phyloP scores from a whole-genome alignment of 805 yeast species.

The Sugiyamaella marilandica region DNA sequence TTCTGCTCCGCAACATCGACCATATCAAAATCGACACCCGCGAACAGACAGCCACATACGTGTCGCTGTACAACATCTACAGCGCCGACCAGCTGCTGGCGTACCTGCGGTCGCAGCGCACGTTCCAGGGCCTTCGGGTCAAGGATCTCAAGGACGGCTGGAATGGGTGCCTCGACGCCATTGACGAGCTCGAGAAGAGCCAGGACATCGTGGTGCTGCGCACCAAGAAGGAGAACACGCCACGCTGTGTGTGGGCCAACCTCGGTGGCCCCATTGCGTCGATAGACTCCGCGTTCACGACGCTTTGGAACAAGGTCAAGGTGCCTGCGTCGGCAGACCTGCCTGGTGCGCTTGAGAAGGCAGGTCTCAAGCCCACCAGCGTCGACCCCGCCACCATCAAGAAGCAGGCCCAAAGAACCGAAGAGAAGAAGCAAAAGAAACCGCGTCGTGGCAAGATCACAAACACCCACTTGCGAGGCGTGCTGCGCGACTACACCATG shows the following conservation, averaged over 20 bases:
- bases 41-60: conserved; percentile 70
- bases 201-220: conserved; percentile 76
- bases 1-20: conserved; percentile 68
- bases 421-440: conserved; percentile 76
- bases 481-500: conserved; percentile 69
- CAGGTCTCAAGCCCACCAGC: conserved; percentile 93
- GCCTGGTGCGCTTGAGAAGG: conserved; percentile 69
- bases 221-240: conserved; percentile 88
- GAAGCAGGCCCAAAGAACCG: conserved; percentile 50
- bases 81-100: conserved; percentile 71
- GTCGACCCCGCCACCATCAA: conserved; percentile 95
- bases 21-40: conserved; percentile 65
- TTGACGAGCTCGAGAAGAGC: conserved; percentile 71
- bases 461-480: conserved; percentile 94
- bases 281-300: conserved; percentile 76
- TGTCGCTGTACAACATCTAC: conserved; percentile 83
- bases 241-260: conserved; percentile 91
- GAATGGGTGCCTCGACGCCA: conserved; percentile 79
- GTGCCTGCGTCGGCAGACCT: conserved; percentile 79
- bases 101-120: conserved; percentile 71
- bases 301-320: conserved; percentile 72
- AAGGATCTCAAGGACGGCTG: conserved; percentile 86
- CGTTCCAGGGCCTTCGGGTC: conserved; percentile 83
- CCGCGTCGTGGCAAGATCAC: conserved; percentile 90
- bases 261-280: conserved; percentile 66